Evolutionary conservation across 495 filamentous ascomycete species (phyloP).

Genomic region (Neurospora sp.): DNA sequence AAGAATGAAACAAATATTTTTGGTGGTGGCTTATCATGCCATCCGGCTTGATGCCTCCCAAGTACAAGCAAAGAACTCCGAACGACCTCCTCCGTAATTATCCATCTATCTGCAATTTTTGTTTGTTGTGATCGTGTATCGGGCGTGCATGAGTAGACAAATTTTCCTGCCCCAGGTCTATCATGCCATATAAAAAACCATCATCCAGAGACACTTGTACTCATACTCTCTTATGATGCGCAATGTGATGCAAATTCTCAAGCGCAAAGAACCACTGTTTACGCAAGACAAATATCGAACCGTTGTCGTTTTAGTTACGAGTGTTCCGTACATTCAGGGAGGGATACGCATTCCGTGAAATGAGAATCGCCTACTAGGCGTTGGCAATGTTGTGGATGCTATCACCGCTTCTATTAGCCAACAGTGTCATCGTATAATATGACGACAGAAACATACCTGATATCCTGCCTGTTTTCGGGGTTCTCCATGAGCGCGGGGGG

Average conservation of each 20-base stretch:
- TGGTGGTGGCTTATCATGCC: background rate
- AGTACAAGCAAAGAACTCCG: background rate
- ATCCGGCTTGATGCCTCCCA: background rate
- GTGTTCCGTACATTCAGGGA: background rate
- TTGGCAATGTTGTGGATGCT: conserved; percentile 3
- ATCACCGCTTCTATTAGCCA: background rate
- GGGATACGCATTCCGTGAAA: background rate
- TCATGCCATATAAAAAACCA: background rate
- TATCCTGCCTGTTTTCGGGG: conserved; percentile 15
- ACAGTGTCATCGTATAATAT: background rate
- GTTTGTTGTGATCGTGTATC: background rate
- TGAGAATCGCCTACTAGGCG: background rate
- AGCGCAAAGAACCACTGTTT: background rate
- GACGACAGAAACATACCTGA: conserved; percentile 5
- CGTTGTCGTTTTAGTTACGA: background rate
- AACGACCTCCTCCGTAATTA: background rate
- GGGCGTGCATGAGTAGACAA: background rate
- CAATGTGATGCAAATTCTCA: background rate
- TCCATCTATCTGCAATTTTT: background rate
- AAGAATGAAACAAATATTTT: background rate
- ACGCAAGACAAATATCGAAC: background rate
- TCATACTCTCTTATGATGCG: background rate
- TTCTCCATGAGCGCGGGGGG: background rate
- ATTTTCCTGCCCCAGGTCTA: background rate
- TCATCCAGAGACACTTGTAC: background rate